These are phyloP conservation scores for Globisporangium ultimum DNA, from an alignment of 352 stramenopile genomes.

Conservation along the genomic window DNA sequence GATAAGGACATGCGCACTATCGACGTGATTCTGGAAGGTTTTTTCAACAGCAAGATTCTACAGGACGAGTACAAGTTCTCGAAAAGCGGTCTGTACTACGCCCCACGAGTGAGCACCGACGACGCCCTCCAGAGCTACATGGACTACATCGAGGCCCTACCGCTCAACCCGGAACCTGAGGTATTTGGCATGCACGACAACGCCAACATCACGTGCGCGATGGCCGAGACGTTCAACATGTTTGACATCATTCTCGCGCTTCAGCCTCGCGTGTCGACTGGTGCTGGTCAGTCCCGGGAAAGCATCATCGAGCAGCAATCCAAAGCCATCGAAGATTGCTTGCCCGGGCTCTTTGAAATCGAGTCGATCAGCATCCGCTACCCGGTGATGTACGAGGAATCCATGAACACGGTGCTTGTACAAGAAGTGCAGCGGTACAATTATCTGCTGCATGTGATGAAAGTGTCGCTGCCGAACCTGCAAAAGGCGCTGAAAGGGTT, in stretches of 20 bases:
- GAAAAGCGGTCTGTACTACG: constrained; percentile 72
- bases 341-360: constrained; percentile 80
- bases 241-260: constrained; percentile 88
- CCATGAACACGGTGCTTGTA: constrained; percentile 91
- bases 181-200: constrained; percentile 96
- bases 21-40: constrained; percentile 75
- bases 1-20: constrained; percentile 91
- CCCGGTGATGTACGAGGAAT: constrained; percentile 87
- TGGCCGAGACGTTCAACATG: constrained; percentile 87
- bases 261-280: constrained; percentile 76
- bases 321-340: constrained; percentile 72
- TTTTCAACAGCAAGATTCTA: constrained; percentile 76
- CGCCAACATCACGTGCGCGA: constrained; percentile 92
- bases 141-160: constrained; percentile 84
- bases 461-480: constrained; percentile 74
- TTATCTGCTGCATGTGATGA: constrained; percentile 79
- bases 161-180: constrained; percentile 88
- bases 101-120: constrained; percentile 55
- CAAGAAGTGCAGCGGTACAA: constrained; percentile 93
- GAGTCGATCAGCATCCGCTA: constrained; percentile 84
- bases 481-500: constrained; percentile 81
- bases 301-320: constrained; percentile 86
- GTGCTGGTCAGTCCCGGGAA: constrained; percentile 78
- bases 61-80: constrained; percentile 62
- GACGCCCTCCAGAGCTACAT: constrained; percentile 78